Evolutionary conservation across 2,329 filamentous ascomycete species (phyloP).

Genomic region (Keithomyces neogunnii): DNA sequence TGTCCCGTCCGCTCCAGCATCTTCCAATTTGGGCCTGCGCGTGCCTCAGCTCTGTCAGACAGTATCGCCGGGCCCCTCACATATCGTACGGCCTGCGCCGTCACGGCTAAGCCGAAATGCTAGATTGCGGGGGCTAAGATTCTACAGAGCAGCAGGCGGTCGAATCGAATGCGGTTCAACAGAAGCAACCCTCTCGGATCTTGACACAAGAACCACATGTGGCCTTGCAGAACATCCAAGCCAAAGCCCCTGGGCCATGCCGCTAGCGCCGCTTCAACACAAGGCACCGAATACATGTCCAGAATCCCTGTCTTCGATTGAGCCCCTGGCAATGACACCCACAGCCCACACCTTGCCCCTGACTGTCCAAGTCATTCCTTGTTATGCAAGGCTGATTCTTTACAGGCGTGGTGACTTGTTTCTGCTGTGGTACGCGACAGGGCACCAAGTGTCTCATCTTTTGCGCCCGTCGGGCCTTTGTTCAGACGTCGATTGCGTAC

Average conservation of each 20-base stretch:
- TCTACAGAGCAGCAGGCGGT: not conserved
- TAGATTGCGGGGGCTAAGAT: not conserved
- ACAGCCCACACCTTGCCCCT: not conserved
- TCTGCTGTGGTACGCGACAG: slow-evolving; percentile 1
- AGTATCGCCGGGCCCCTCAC: not conserved
- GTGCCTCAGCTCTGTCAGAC: not conserved
- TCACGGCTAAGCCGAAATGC: not conserved
- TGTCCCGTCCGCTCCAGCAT: too few relatives aligned
- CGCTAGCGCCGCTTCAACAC: not conserved
- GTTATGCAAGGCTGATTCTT: not conserved
- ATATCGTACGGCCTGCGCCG: not conserved
- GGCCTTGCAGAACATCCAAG: not conserved
- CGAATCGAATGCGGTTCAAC: not conserved
- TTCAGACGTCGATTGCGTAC: slow-evolving; percentile 2
- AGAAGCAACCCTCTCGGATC: not conserved
- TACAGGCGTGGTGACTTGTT: not conserved
- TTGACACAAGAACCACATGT: not conserved
- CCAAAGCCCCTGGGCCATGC: not conserved
- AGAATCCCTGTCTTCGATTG: not conserved
- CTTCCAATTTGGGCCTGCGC: not conserved
- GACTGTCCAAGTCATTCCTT: not conserved
- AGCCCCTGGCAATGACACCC: not conserved
- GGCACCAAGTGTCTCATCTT: slow-evolving; percentile 3
- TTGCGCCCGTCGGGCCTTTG: slow-evolving; percentile 1
- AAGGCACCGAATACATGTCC: not conserved